phyloP scores from a whole-genome alignment of 371 early-diverging fungal species.

The Lichtheimia corymbifera region DNA sequence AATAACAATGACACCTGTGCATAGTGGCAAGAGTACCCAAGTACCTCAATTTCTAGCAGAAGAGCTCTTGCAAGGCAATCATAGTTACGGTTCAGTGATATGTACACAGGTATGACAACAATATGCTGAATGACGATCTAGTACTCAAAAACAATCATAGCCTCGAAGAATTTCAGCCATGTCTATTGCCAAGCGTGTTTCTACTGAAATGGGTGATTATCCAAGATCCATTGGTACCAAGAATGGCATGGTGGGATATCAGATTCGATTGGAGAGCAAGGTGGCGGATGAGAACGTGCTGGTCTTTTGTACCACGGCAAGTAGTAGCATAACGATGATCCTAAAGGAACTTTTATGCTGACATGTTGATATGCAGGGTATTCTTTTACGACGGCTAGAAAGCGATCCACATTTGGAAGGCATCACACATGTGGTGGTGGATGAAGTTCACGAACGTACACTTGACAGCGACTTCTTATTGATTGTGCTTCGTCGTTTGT shows the following conservation, averaged over 20 bases:
- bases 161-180: slow-evolving; percentile 96
- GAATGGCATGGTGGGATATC: slow-evolving; percentile 79
- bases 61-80: slow-evolving; percentile 36
- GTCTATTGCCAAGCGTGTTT: slow-evolving; percentile 90
- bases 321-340: background rate
- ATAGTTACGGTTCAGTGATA: slow-evolving; percentile 58
- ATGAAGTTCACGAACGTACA: slow-evolving; percentile 87
- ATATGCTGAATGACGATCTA: background rate
- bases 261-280: slow-evolving; percentile 75
- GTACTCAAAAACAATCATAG: slow-evolving; percentile 12
- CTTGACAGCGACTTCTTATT: slow-evolving; percentile 85
- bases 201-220: slow-evolving; percentile 71
- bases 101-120: slow-evolving; percentile 85
- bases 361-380: slow-evolving; percentile 46
- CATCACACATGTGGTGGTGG: slow-evolving; percentile 76
- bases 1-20: slow-evolving; percentile 11
- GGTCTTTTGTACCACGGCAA: slow-evolving; percentile 74
- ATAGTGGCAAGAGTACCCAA: slow-evolving; percentile 92
- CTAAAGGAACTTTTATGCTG: too few species aligned
- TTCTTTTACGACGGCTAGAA: slow-evolving; percentile 69
- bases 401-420: slow-evolving; percentile 61
- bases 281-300: slow-evolving; percentile 60
- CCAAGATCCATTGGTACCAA: slow-evolving; percentile 50
- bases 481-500: slow-evolving; percentile 56
- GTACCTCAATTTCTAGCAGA: slow-evolving; percentile 89